Conservation (phyloP, 2,329 filamentous ascomycete genomes). For the Pyrenochaeta sp. region DNA sequence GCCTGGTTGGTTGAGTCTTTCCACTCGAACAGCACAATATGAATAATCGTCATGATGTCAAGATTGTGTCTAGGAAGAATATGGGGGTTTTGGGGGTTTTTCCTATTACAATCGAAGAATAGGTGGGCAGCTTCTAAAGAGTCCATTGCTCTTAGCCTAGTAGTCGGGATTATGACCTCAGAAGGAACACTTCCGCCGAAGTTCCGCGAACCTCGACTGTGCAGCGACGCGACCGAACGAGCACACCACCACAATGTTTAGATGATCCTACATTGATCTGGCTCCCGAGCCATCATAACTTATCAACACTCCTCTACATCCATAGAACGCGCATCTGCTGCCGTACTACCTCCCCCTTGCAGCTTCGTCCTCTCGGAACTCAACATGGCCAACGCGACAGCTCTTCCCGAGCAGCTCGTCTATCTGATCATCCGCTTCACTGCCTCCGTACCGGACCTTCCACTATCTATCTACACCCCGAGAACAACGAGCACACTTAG, state of each 20-base stretch:
- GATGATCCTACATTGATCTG: constrained; percentile 3
- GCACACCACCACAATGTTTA: constrained; percentile 12
- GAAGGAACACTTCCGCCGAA: constrained; percentile 26
- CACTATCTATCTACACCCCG: constrained; percentile 76
- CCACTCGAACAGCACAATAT: constrained; percentile 74
- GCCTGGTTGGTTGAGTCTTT: constrained; percentile 59
- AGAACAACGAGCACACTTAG: constrained; percentile 74
- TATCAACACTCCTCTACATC: not conserved
- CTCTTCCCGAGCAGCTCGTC: constrained; percentile 56
- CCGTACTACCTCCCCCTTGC: constrained; percentile 3
- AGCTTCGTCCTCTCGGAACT: constrained; percentile 8
- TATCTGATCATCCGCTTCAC: constrained; percentile 92
- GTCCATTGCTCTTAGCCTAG: too few relatives aligned
- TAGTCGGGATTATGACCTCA: constrained; percentile 31
- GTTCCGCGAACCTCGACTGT: constrained; percentile 14
- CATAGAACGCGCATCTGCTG: constrained; percentile 9
- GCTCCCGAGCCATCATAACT: constrained; percentile 6
- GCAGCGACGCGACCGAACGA: constrained; percentile 8
- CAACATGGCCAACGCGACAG: constrained; percentile 35
- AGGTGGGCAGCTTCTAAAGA: too few relatives aligned
- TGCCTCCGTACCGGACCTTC: constrained; percentile 80
- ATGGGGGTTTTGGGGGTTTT: not conserved
- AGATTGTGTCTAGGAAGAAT: not conserved
- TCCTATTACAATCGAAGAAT: too few relatives aligned
- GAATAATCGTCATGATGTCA: constrained; percentile 67